A percentile compares a stretch with the other conserved stretches of the same genome.
Evolutionary conservation across 2,329 filamentous ascomycete genomes (phyloP).

Genomic region (Microcyclospora pomicola): DNA sequence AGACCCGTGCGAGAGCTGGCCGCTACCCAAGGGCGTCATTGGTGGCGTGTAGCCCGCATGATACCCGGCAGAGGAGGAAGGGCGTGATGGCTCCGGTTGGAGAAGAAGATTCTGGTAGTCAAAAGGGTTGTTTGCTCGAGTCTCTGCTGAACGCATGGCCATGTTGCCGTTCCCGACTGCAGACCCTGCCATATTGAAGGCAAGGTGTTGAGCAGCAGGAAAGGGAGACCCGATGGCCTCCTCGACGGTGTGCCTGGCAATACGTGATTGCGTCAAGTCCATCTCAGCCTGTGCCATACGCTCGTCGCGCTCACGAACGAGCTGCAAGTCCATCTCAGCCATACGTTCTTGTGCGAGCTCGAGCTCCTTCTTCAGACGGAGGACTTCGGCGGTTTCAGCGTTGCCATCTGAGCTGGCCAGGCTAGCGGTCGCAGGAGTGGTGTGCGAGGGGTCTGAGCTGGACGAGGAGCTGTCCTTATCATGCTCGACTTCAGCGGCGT

Average conservation of each 20-base stretch:
- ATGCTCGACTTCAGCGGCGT: constrained; percentile 31
- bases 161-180: constrained; percentile 1
- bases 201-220: constrained; percentile 16
- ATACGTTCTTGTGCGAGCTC: constrained; percentile 58
- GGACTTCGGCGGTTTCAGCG: constrained; percentile 44
- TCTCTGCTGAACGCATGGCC: background rate
- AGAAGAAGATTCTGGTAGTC: background rate
- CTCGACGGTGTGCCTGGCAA: constrained; percentile 45
- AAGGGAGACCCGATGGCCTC: constrained; percentile 27
- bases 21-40: constrained; percentile 14
- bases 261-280: constrained; percentile 41
- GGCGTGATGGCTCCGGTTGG: constrained; percentile 3
- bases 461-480: constrained; percentile 20
- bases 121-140: background rate
- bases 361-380: constrained; percentile 56
- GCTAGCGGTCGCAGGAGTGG: constrained; percentile 14
- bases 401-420: constrained; percentile 10
- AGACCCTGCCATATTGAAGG: constrained; percentile 15
- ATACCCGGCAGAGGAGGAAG: constrained; percentile 3
- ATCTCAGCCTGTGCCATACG: constrained; percentile 23
- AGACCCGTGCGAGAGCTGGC: constrained; percentile 6
- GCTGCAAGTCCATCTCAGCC: constrained; percentile 55
- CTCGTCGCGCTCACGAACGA: constrained; percentile 20
- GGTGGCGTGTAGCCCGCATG: constrained; percentile 16
- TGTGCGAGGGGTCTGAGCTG: constrained; percentile 18